Base-by-base conservation (phyloP, 495 filamentous ascomycete species). In the Astrocystis sublimbata region DNA sequence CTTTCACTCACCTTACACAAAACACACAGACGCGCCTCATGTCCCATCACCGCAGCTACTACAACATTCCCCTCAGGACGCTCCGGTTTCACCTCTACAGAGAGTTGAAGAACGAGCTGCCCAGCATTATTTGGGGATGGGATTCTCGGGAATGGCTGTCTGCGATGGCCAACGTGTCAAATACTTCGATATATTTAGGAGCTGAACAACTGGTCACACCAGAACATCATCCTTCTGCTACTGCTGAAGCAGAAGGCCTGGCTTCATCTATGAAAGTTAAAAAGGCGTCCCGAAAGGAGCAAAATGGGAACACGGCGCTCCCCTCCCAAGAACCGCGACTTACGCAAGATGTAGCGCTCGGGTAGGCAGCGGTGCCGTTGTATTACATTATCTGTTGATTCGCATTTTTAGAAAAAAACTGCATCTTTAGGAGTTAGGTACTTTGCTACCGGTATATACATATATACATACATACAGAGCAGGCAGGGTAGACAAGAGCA, bases 381-480 rank as follows among this genome's bases (percentile, higher is more conserved):
- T n/a, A n/a, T n/a, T n/a, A n/a, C n/a, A n/a, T n/a, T n/a, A n/a
- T n/a, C n/a, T n/a, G n/a, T n/a, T n/a, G n/a, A n/a, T n/a, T n/a
- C n/a, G n/a, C n/a, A n/a, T n/a, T n/a, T n/a, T n/a, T n/a, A 30
- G 15, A 46, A 46, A 13, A 45, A 35, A 24, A 12, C 28, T 6
- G 17, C 4, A 31, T 49, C 30, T 2, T 17, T 9, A 0, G 30
- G 30, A 35, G 1, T 52, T 35, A 28, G 31, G 21, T 40, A 38
- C 51, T 12, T n/a, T 54, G 33, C 24, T 28, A 60, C 9, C 45
- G 12, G 57, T n/a, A n/a, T n/a, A 51, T 35, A 40, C 15, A 60
- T 42, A 54, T 58, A 58, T 19, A 49, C 40, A 62, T 21, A 57
- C 56, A 45, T 58, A 58, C 24, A 58, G 21, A 17, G 10, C 15